These are phyloP conservation scores for Boletus insuetus DNA, from an alignment of 768 basidiomycete genomes.

Conservation along the genomic window DNA sequence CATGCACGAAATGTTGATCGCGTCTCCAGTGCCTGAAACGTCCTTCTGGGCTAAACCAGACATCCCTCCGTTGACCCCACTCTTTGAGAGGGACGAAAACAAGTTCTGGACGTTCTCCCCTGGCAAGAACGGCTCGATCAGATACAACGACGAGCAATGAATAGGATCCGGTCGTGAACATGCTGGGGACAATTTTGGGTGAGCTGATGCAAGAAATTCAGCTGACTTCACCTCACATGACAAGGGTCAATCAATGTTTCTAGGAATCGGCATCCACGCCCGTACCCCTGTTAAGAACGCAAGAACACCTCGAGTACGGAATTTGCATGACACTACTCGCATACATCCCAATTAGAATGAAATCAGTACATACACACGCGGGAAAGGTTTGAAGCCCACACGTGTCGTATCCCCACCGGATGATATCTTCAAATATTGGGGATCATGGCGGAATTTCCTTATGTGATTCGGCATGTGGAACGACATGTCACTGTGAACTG, in stretches of 20 bases:
- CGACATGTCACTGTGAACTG: background rate
- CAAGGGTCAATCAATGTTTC: background rate
- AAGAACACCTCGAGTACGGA: too few species aligned
- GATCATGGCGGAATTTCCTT: background rate
- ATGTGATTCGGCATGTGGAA: slow-evolving; percentile 2
- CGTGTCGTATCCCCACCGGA: background rate
- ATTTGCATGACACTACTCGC: too few species aligned
- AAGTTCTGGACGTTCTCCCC: background rate
- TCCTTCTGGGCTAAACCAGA: background rate
- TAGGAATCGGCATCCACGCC: slow-evolving; percentile 3
- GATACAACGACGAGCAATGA: slow-evolving; percentile 6
- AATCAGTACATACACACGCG: too few species aligned
- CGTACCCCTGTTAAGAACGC: too few species aligned
- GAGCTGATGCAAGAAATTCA: background rate
- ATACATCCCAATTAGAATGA: too few species aligned
- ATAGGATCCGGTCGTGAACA: background rate
- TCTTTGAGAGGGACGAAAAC: background rate
- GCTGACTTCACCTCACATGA: background rate
- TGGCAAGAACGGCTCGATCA: background rate
- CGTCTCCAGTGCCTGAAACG: background rate
- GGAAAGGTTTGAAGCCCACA: too few species aligned
- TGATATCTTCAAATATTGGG: slow-evolving; percentile 2
- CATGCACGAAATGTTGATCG: background rate
- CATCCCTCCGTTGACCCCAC: background rate
- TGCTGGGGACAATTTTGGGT: background rate